Percentiles rank a stretch among this genome's conserved stretches.
Evolutionary conservation across 768 basidiomycete species (phyloP).

Genomic region (Lactarius indigo): DNA sequence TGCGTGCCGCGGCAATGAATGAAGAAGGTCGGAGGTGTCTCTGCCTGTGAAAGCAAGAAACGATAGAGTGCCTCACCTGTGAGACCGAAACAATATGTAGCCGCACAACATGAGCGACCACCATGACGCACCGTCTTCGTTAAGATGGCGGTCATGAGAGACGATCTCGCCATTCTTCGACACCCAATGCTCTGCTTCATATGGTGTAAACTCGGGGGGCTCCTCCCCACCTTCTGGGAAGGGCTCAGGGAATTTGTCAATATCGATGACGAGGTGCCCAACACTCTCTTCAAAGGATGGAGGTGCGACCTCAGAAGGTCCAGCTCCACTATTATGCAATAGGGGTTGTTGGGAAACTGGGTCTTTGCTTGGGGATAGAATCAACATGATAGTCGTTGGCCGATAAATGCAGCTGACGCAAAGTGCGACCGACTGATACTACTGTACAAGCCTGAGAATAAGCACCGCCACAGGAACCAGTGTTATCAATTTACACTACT

Average conservation of each 20-base stretch:
- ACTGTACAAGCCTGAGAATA: no score
- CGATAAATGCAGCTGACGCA: neutral
- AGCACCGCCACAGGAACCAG: neutral
- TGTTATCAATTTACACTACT: neutral
- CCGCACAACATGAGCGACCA: conserved; percentile 7
- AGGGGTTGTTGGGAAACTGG: neutral
- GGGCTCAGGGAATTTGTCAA: conserved; percentile 28
- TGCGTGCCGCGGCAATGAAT: conserved; percentile 56
- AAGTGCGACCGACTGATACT: no score
- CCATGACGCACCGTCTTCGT: conserved; percentile 51
- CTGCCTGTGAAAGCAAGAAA: conserved; percentile 63
- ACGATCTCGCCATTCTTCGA: conserved; percentile 48
- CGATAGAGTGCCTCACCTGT: conserved; percentile 70
- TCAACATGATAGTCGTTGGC: neutral
- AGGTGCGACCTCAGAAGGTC: conserved; percentile 14
- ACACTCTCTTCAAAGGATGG: conserved; percentile 27
- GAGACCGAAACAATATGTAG: neutral
- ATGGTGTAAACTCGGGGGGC: conserved; percentile 60
- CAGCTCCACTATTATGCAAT: conserved; percentile 1
- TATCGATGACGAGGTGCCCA: conserved; percentile 27
- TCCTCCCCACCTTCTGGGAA: conserved; percentile 38
- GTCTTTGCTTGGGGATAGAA: conserved; percentile 2
- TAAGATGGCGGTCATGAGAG: conserved; percentile 69
- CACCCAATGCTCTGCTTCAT: conserved; percentile 58
- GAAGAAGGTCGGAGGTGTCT: conserved; percentile 41